Evolutionary conservation across 192 early-diverging fungal genomes (phyloP).

Genomic region (Dimargaris verticillata): DNA sequence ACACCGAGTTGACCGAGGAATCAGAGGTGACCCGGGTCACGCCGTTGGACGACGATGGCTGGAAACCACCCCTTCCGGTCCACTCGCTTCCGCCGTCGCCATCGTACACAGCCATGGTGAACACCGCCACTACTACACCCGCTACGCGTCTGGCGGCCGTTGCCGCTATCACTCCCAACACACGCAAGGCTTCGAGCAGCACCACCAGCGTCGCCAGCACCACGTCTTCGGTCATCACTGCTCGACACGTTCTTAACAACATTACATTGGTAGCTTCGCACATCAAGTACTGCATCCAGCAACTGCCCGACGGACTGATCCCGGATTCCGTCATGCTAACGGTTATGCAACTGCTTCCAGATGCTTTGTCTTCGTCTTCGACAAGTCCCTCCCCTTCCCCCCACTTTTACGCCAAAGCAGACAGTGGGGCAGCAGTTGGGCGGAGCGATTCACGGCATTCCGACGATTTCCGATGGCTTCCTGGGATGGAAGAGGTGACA

Average conservation of each 20-base stretch:
- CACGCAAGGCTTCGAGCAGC: too few relatives aligned
- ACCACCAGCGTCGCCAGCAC: too few relatives aligned
- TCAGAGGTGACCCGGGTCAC: neutral
- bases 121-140: neutral
- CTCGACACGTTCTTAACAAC: neutral
- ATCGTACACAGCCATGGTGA: neutral
- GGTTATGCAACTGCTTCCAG: constrained; percentile 1
- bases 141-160: neutral
- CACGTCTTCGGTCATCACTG: too few relatives aligned
- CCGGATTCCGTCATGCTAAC: constrained; percentile 1
- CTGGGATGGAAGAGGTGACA: neutral
- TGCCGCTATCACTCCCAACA: too few relatives aligned
- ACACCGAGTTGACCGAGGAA: neutral
- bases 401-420: neutral
- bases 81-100: neutral
- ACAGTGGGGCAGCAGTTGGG: neutral
- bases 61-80: neutral
- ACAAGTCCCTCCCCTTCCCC: neutral
- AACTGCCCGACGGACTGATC: constrained; percentile 10
- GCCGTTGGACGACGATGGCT: neutral
- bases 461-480: neutral
- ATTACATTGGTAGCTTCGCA: constrained; percentile 8
- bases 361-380: too few relatives aligned
- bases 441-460: neutral
- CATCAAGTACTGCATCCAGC: constrained; percentile 10